Evolutionary conservation across 2,329 filamentous ascomycete species (phyloP), one percentile per base, ranked within the genome.

Genomic region (Juglanconis oblonga): DNA sequence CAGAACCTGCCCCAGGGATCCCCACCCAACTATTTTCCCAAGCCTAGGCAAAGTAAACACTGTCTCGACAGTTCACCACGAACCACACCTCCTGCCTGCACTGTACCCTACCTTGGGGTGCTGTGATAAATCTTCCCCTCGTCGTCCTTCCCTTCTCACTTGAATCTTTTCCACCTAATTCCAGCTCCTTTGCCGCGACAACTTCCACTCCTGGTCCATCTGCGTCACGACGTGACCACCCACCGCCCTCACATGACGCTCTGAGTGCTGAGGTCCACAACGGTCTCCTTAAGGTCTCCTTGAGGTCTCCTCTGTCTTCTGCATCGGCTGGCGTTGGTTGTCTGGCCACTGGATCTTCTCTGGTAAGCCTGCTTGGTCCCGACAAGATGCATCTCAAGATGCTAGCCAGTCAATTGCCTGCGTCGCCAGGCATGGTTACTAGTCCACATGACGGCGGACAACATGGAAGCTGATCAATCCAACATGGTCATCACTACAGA

Each of bases 241-340:
- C 17, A 24, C 17, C 17, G 17, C 17, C 17, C 17, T 24, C 17
- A 24, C 17, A 24, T 24, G 17, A 24, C 17, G 17, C 17, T 24
- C 17, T 24, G 17, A 24, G 17, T 24, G 17, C 17, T 24, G 17
- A 24, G 17, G 17, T 24, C 17, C 17, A 24, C 17, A 24, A 24
- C 17, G 17, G 17, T 24, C 17, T 24, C 17, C 17, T 24, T 24
- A n/a, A n/a, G n/a, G n/a, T n/a, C n/a, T n/a, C n/a, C n/a, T n/a
- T n/a, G 33, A 48, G 31, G 35, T n/a, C 29, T 50, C 44, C 48
- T 51, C n/a, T 31, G 35, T 14, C 13, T 52, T 57, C 31, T 40
- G 51, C 51, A 62, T 62, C 40, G 45, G 55, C 44, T 14, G 51
- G 55, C 51, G 52, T 62, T 55, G 45, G 31, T 62, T 48, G 24